Conservation (phyloP, 2,329 filamentous ascomycete species). For the Alternaria sp. region DNA sequence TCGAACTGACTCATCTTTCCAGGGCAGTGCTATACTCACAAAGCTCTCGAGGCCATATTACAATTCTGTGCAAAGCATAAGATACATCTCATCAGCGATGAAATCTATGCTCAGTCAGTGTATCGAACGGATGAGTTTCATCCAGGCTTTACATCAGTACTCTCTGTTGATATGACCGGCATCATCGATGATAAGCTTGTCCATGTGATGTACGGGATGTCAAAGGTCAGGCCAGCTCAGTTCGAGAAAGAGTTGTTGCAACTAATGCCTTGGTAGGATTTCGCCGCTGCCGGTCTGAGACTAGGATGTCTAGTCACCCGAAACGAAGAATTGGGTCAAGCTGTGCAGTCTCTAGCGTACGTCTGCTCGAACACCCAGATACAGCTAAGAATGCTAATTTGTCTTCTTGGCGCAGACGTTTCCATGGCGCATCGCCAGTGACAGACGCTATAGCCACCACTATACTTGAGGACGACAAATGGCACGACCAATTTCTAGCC, state of each 20-base stretch:
- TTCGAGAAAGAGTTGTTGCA: not conserved
- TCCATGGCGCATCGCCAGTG: conserved; percentile 24
- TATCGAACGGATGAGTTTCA: conserved; percentile 35
- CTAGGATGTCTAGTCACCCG: conserved; percentile 26
- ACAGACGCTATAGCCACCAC: conserved; percentile 23
- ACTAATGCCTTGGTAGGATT: conserved; percentile 45
- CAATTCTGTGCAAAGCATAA: conserved; percentile 57
- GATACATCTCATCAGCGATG: conserved; percentile 64
- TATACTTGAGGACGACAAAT: conserved; percentile 28
- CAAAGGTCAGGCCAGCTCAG: conserved; percentile 16
- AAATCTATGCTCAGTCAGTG: conserved; percentile 64
- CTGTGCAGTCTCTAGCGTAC: conserved; percentile 37
- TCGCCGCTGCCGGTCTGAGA: conserved; percentile 60
- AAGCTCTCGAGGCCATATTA: conserved; percentile 53
- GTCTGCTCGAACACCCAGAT: not conserved
- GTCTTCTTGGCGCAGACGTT: conserved; percentile 32
- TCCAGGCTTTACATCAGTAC: conserved; percentile 30
- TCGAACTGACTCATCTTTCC: not conserved
- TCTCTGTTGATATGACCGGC: conserved; percentile 30
- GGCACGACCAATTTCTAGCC: conserved; percentile 7
- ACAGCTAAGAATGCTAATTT: not conserved
- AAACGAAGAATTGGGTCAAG: conserved; percentile 23
- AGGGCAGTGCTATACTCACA: conserved; percentile 43
- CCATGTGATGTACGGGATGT: conserved; percentile 59
- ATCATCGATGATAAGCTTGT: conserved; percentile 59